Evolutionary conservation across 2,329 filamentous ascomycete genomes (phyloP), one percentile per base, ranked within the genome.

Genomic region (Neoscytalidium dimidiatum): DNA sequence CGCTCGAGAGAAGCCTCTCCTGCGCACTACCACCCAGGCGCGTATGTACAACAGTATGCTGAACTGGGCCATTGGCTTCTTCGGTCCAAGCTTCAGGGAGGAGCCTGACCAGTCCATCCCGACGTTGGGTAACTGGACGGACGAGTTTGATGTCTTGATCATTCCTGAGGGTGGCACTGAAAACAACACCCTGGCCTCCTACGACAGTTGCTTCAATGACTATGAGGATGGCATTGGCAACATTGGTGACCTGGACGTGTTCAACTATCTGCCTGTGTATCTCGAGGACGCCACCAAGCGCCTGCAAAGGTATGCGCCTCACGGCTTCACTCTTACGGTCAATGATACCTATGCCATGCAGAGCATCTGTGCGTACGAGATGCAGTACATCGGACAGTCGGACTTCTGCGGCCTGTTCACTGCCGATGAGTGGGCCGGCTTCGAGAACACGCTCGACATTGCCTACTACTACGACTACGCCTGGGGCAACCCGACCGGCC

Each of bases 21-120:
- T 86, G 52, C 77, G 85, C 28, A 86, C 84, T 0, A 87, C 85
- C 0, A 78, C 78, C 44, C 84, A 86, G 71, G 80, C 78, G 11
- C 79, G 85, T 29, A 87, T 87, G 48, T 70, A 82, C 65, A 85
- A 86, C 72, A 84, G 81, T n/a, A 75, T 83, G 68, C 82, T 84
- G 69, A 81, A 77, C 67, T 85, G 83, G 83, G 78, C 81, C 1
- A 73, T 85, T 3, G 82, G 83, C 13, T 85, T 84, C 74, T 85
- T 85, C 71, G 79, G 84, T 44, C 80, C 80, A 8, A 82, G 77
- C 26, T 83, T 79, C 69, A 71, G 77, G 49, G 65, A 71, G 2
- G 46, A 35, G 21, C 76, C 78, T 3, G 72, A 80, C 52, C 56
- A 60, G n/a, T 46, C 56, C 9, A 60, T 46, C 29, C 76, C 78